Evolutionary conservation across 2,329 filamentous ascomycete genomes (phyloP).

Genomic region (Penicillium sp.): DNA sequence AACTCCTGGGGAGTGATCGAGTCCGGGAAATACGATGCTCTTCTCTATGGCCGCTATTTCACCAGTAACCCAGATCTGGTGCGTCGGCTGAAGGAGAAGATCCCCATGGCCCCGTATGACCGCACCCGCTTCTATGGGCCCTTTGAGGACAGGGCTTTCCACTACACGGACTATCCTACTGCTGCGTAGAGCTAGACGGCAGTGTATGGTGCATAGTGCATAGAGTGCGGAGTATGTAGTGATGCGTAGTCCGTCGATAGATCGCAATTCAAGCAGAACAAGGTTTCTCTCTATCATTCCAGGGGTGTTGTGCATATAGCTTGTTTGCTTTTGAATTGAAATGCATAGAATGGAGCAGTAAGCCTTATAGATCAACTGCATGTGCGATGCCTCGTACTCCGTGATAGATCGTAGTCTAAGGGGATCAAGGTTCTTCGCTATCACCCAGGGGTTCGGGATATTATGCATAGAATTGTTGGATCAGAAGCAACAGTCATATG

Average conservation of each 20-base stretch:
- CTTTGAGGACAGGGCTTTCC: conserved; percentile 35
- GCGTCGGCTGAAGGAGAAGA: conserved; percentile 44
- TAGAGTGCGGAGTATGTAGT: neutral
- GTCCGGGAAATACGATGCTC: conserved; percentile 49
- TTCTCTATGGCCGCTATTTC: conserved; percentile 53
- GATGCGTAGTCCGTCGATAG: neutral
- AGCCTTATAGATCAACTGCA: too few species aligned
- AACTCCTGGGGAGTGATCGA: conserved; percentile 55
- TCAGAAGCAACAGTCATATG: too few species aligned
- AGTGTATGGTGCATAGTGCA: neutral
- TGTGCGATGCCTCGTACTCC: too few species aligned
- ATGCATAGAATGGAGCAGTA: too few species aligned
- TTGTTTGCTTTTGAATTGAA: too few species aligned
- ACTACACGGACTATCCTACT: conserved; percentile 34
- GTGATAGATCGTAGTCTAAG: too few species aligned
- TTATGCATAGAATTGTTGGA: too few species aligned
- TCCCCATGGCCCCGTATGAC: conserved; percentile 47
- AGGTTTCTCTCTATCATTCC: neutral
- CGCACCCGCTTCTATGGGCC: conserved; percentile 49
- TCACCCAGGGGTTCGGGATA: too few species aligned
- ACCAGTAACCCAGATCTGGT: conserved; percentile 54
- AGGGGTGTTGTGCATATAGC: neutral
- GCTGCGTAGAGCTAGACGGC: conserved; percentile 4
- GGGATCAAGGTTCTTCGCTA: too few species aligned
- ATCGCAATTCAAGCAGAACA: neutral